phyloP scores from a whole-genome alignment of 495 filamentous ascomycete species.

The Rhypophila decipiens region DNA sequence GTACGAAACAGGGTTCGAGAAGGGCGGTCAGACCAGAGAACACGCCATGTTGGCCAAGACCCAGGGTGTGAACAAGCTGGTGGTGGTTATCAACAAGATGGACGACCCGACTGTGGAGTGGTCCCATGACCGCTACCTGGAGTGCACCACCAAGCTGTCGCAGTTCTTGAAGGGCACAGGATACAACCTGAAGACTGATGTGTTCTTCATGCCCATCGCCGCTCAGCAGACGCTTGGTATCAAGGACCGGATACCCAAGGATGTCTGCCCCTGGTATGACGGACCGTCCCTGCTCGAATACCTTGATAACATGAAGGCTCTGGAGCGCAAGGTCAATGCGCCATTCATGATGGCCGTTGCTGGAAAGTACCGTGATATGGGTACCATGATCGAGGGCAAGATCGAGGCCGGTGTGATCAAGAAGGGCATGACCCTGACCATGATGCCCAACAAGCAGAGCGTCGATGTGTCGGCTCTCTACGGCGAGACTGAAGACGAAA shows the following conservation, averaged over 20 bases:
- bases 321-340: constrained; percentile 93
- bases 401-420: constrained; percentile 86
- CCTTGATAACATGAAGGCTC: constrained; percentile 79
- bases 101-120: constrained; percentile 94
- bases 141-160: constrained; percentile 83
- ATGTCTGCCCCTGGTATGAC: constrained; percentile 73
- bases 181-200: constrained; percentile 85
- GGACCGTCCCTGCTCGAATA: constrained; percentile 94
- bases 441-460: constrained; percentile 91
- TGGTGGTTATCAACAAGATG: constrained; percentile 98
- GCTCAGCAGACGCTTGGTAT: constrained; percentile 80
- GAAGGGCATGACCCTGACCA: constrained; percentile 72
- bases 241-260: constrained; percentile 77
- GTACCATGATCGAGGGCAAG: constrained; percentile 95
- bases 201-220: constrained; percentile 94
- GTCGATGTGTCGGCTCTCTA: constrained; percentile 78
- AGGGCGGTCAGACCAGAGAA: constrained; percentile 94
- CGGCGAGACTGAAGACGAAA: constrained; percentile 94
- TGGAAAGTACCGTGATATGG: constrained; percentile 95
- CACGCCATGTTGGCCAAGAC: constrained; percentile 96
- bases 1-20: constrained; percentile 99
- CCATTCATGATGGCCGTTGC: constrained; percentile 99
- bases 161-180: constrained; percentile 85
- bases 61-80: constrained; percentile 91
- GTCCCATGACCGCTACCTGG: constrained; percentile 84